Evolutionary conservation across 345 rosid genomes (phyloP).

Genomic region (Cardamine occulta): DNA sequence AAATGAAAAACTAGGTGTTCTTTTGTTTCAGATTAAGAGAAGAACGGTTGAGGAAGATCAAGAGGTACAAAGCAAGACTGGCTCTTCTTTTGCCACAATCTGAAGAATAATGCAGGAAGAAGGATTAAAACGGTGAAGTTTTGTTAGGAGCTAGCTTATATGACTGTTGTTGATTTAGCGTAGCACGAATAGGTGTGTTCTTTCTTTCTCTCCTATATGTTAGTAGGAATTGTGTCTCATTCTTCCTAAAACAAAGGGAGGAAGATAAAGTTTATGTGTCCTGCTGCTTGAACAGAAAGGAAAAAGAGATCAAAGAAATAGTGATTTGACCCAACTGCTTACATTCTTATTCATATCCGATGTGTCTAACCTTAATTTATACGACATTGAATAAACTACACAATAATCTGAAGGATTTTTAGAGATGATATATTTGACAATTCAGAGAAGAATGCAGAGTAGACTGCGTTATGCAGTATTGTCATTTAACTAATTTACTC

Average conservation of each 20-base stretch:
- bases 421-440: no score
- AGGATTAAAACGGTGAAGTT: constrained; percentile 8
- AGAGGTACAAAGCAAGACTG: constrained; percentile 79
- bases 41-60: constrained; percentile 71
- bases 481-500: not conserved
- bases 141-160: constrained; percentile 32
- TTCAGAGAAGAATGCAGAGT: no score
- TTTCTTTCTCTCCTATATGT: constrained; percentile 2
- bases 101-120: constrained; percentile 60
- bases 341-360: not conserved
- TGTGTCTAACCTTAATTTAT: not conserved
- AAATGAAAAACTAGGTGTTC: not conserved
- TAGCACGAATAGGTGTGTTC: not conserved
- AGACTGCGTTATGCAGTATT: no score
- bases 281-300: no score
- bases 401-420: no score
- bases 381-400: no score
- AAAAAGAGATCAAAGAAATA: not conserved
- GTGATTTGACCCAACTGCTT: not conserved
- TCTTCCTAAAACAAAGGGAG: constrained; percentile 1
- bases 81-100: constrained; percentile 80
- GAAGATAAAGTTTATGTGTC: not conserved
- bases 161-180: constrained; percentile 28
- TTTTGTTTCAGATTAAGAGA: constrained; percentile 58
- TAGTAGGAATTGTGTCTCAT: constrained; percentile 4